Evolutionary conservation across 1,284 basidiomycete species (phyloP), one percentile per base, ranked within the genome.

Genomic region (Gymnopus androsaceus): DNA sequence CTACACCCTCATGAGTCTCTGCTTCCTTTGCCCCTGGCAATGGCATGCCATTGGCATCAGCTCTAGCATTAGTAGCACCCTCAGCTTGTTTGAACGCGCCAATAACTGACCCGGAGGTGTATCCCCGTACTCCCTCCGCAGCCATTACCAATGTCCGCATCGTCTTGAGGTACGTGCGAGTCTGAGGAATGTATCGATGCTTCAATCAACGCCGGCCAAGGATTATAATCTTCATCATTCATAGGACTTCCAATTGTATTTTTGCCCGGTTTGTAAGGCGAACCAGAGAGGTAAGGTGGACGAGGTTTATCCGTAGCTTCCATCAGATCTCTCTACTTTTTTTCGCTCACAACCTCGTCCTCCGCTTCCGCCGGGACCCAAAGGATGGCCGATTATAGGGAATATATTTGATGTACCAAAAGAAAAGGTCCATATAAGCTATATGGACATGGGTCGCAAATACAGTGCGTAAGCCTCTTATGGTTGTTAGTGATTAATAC

Each of bases 191-290:
- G 78, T 17, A 85, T 60, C 0, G 74, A 76, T 2, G 75, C 78
- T n/a, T 75, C 73, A 34, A 85, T 68, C 28, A 89, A 75, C 5
- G 68, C 70, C 17, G 79, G 73, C 87, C 88, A 90, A 0, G 83
- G 78, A 64, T 85, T 85, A 34, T 73, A 74, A 23, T 74, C 67
- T 17, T 56, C 69, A 25, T 72, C 68, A 5, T 72, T 61, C 47
- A 64, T 56, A 59, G 75, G 64, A 66, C 75, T 63, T 30, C 77
- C 74, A 44, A 75, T n/a, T n/a, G n/a, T 67, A 63, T 61, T 64
- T 70, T 34, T 27, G 37, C 23, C 36, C 36, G 12, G 14, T 30
- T 51, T 41, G 45, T 41, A 54, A 30, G 54, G 60, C 41, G n/a
- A n/a, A n/a, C n/a, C n/a, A n/a, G n/a, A n/a, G n/a, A n/a, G n/a